Base-by-base conservation (phyloP, 1,284 basidiomycete genomes). In the Ganoderma sinense region DNA sequence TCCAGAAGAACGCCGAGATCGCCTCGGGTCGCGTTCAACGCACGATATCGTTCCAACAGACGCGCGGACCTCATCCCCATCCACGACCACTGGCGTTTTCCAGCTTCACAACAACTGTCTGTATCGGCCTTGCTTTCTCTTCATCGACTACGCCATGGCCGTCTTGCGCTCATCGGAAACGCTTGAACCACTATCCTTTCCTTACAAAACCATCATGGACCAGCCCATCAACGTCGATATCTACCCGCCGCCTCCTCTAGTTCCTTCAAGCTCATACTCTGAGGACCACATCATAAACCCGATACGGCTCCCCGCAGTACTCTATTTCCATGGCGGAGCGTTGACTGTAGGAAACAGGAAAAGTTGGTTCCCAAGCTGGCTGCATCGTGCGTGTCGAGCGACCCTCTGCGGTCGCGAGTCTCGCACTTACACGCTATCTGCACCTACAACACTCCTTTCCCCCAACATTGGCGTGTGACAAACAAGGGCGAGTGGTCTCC, bases 291-390 rank as follows among this genome's bases (percentile, higher is more conserved):
- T 43, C 5, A 20, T 40, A 4, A 29, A 23, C n/a, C 26, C 36
- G 4, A 0, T 60, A 13, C 39, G 62, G 13, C 68, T 84, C 2
- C 86, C 88, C 51, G 82, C 84, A 2, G 76, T 91, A 1, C 76
- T 91, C 5, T 91, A 88, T 76, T 91, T 91, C 69, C 90, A 91
- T 73, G 90, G 86, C 10, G 90, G 90, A 14, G 89, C 89, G 5
- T 78, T 91, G 39, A 85, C 87, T 0, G 87, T 88, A 18, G 90
- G 89, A 5, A 86, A 87, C 69, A 83, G 85, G 63, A 76, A 74
- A 43, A 88, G 86, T 75, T 91, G 89, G 87, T 88, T 91, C 76
- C 90, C 90, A 2, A 72, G 66, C 26, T 91, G 90, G 90, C 80
- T 92, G 23, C 79, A 86, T 62, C 83, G 90, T 91, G 62, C 75